Evolutionary conservation across 495 filamentous ascomycete genomes (phyloP).

Genomic region (Tuber calosporum): DNA sequence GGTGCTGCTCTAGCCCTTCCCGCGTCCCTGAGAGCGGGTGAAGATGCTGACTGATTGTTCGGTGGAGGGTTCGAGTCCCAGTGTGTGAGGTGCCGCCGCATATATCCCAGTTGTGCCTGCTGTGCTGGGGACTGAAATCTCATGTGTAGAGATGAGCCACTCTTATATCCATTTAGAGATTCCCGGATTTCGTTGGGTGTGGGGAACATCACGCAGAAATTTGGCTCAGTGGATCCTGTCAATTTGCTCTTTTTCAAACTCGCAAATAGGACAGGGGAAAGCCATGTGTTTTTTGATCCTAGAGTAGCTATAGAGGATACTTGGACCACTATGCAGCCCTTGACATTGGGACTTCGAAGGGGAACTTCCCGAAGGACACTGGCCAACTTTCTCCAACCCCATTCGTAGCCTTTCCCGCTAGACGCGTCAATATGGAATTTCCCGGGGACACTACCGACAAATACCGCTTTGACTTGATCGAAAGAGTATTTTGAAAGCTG

Average conservation of each 20-base stretch:
- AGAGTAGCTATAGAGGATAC: conserved; percentile 79
- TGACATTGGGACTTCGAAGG: conserved; percentile 20
- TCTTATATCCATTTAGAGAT: conserved; percentile 69
- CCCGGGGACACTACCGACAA: conserved; percentile 71
- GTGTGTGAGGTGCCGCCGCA: conserved; percentile 57
- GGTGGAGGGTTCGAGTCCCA: conserved; percentile 20
- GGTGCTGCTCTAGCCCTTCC: conserved; percentile 74
- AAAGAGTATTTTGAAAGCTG: conserved; percentile 64
- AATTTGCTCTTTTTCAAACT: conserved; percentile 40
- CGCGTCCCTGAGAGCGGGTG: conserved; percentile 33
- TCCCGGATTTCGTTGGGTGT: conserved; percentile 70
- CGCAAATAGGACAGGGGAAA: conserved; percentile 56
- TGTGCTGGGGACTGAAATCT: conserved; percentile 63
- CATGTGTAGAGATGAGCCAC: conserved; percentile 76
- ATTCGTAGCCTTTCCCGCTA: conserved; percentile 48
- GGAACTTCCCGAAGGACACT: conserved; percentile 55
- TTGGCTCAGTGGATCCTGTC: conserved; percentile 11
- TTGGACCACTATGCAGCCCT: conserved; percentile 59
- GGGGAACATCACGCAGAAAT: conserved; percentile 66
- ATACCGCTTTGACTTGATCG: conserved; percentile 57
- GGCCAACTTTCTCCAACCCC: conserved; percentile 68
- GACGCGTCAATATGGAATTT: conserved; percentile 23
- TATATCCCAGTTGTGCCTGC: conserved; percentile 64
- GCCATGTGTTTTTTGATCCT: conserved; percentile 66
- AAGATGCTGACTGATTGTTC: conserved; percentile 8